Evolutionary conservation across 345 rosid genomes (phyloP).

Genomic region (Salix exigua): DNA sequence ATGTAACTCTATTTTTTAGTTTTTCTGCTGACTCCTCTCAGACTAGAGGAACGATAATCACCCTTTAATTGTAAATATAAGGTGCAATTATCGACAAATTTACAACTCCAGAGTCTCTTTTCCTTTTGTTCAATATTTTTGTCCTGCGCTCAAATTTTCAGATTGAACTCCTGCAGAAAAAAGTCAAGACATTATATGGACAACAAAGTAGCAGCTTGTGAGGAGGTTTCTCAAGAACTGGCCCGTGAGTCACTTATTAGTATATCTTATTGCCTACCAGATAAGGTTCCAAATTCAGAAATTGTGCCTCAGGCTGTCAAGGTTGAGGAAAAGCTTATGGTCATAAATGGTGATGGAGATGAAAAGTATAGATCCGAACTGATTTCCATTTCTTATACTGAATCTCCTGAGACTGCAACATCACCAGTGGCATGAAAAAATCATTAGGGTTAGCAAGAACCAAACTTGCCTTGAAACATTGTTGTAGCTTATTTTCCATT

Average conservation of each 20-base stretch:
- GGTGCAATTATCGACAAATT: too few relatives aligned
- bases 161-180: neutral
- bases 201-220: conserved; percentile 1
- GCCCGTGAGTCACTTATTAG: conserved; percentile 32
- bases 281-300: conserved; percentile 14
- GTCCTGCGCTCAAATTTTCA: neutral
- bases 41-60: neutral
- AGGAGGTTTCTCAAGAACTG: conserved; percentile 3
- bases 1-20: neutral
- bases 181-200: conserved; percentile 12
- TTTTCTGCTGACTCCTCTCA: neutral
- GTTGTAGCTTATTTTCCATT: neutral
- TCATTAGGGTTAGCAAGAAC: neutral
- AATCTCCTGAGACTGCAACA: conserved; percentile 8
- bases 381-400: conserved; percentile 29
- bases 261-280: conserved; percentile 25
- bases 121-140: neutral
- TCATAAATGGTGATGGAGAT: conserved; percentile 4
- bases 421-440: neutral
- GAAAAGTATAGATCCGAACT: conserved; percentile 36
- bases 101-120: neutral
- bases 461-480: neutral
- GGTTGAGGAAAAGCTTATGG: neutral
- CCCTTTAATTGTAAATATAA: neutral
- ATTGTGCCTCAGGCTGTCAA: neutral